A percentile compares a stretch with the other conserved stretches of the same genome.
phyloP scores from a whole-genome alignment of 305 asterid genomes.

The Fraxinus nigra region DNA sequence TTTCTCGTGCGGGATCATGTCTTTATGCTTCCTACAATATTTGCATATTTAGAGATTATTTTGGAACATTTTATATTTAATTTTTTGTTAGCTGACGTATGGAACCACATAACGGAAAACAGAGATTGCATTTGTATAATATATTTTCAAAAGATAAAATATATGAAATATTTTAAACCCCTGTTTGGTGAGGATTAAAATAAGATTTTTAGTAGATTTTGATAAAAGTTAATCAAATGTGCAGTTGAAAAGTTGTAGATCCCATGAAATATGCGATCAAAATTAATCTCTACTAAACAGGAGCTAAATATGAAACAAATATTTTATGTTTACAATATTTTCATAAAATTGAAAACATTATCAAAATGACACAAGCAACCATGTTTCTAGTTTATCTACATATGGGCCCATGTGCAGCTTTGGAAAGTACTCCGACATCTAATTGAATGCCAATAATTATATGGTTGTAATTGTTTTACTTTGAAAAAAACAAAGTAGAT shows the following conservation, averaged over 20 bases:
- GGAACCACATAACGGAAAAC: neutral
- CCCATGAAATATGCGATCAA: neutral
- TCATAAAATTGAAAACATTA: neutral
- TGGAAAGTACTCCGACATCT: neutral
- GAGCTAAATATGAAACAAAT: neutral
- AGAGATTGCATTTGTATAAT: neutral
- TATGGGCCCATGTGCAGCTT: neutral
- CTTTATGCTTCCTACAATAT: neutral
- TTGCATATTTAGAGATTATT: neutral
- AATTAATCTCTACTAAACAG: neutral
- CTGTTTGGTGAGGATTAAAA: neutral
- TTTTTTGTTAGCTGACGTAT: neutral
- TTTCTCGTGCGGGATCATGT: neutral
- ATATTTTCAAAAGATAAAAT: neutral
- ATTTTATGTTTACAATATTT: neutral
- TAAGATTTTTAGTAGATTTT: neutral
- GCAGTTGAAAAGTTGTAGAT: neutral
- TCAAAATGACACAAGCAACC: neutral
- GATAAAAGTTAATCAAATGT: neutral
- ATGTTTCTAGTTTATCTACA: neutral
- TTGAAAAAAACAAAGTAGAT: neutral
- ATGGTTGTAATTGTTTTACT: neutral
- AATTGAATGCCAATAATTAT: neutral
- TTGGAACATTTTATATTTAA: neutral
- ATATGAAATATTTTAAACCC: neutral